Conservation (phyloP, 495 filamentous ascomycete species). For the Amphirosellinia nigrospora region DNA sequence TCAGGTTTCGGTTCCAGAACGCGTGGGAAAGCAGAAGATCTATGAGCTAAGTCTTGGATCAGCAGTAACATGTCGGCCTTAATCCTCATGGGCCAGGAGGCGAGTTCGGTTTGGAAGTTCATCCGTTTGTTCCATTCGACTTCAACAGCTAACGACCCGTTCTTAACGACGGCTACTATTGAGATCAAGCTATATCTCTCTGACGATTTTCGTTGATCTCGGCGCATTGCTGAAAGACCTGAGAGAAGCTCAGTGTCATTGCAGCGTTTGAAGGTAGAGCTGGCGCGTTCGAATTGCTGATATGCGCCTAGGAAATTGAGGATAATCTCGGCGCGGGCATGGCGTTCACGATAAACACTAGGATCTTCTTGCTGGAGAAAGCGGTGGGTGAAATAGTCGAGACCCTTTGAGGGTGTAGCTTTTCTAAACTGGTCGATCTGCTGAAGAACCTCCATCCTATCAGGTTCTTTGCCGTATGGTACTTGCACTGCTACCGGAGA, state of each 20-base stretch:
- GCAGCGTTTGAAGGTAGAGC: slow-evolving; percentile 1
- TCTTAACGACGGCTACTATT: slow-evolving; percentile 6
- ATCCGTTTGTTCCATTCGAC: slow-evolving; percentile 11
- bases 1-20: not conserved
- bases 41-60: not conserved
- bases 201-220: not conserved
- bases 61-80: not conserved
- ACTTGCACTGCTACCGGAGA: slow-evolving; percentile 50
- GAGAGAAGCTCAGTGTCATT: slow-evolving; percentile 2
- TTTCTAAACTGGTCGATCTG: slow-evolving; percentile 1
- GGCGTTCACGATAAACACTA: not conserved
- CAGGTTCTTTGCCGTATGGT: slow-evolving; percentile 15
- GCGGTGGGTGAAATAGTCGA: slow-evolving; percentile 7
- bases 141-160: slow-evolving; percentile 8
- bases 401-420: slow-evolving; percentile 3
- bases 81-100: not conserved
- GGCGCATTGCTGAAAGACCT: slow-evolving; percentile 8
- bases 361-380: not conserved
- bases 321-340: slow-evolving; percentile 14
- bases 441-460: not conserved
- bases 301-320: not conserved
- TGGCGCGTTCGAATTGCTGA: slow-evolving; percentile 6
- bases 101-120: slow-evolving; percentile 10
- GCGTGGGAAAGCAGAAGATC: not conserved
- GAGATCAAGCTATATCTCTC: slow-evolving; percentile 17